Evolutionary conservation across 108 stramenopile species (phyloP).

Genomic region (Cyclotella kingstonii): DNA sequence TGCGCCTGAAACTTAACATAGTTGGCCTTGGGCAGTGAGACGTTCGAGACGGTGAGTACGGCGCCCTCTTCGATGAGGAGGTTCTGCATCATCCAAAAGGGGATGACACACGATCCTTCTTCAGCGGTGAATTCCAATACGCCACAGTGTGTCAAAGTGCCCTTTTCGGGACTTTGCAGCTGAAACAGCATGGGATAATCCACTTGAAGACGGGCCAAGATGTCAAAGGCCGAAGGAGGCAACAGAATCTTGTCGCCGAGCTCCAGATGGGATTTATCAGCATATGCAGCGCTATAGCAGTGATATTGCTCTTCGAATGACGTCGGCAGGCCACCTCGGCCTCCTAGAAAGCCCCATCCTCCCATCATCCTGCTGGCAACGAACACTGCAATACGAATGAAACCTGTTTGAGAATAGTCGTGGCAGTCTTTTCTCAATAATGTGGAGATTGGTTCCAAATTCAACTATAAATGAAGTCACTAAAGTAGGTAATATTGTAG

Average conservation of each 20-base stretch:
- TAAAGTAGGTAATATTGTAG: too few relatives aligned
- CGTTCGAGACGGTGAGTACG: conserved; percentile 93
- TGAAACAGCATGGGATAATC: conserved; percentile 96
- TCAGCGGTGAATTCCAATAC: conserved; percentile 99
- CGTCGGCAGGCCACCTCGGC: conserved; percentile 19
- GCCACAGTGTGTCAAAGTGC: conserved; percentile 91
- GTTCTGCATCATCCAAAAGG: conserved; percentile 99
- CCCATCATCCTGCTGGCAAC: conserved; percentile 17
- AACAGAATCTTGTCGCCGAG: conserved; percentile 97
- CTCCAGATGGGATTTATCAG: conserved; percentile 89
- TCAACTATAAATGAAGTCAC: too few relatives aligned
- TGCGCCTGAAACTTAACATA: conserved; percentile 98
- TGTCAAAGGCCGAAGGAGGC: conserved; percentile 96
- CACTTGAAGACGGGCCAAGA: conserved; percentile 89
- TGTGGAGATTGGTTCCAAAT: not conserved
- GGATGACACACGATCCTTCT: conserved; percentile 97
- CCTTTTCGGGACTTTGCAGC: conserved; percentile 47
- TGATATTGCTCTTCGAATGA: conserved; percentile 91
- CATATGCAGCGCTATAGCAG: conserved; percentile 86
- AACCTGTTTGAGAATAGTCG: too few relatives aligned
- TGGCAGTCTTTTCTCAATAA: not conserved
- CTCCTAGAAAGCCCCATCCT: conserved; percentile 45
- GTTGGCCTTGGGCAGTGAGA: conserved; percentile 91
- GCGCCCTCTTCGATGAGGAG: conserved; percentile 88
- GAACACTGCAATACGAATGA: too few relatives aligned